Base-by-base conservation (phyloP, 345 rosid genomes). In the Eucalyptus globulus region DNA sequence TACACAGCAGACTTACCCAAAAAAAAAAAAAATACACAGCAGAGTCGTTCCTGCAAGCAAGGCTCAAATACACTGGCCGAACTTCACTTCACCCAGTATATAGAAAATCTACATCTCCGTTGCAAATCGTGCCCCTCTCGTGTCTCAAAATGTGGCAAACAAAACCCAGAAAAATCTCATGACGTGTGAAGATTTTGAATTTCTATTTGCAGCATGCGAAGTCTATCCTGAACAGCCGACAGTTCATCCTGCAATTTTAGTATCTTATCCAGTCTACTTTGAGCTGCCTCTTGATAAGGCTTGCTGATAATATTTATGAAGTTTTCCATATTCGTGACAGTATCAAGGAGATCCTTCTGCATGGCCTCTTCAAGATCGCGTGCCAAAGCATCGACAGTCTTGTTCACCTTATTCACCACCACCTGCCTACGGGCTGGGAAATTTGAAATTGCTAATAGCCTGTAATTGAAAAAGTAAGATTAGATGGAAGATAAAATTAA, bases 211-310 rank as follows among this genome's bases (percentile, higher is more conserved):
- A 98, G 91, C 47, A 88, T 89, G 87, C 90, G 91, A 81, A 95
- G 91, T 92, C 89, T 93, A 88, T 92, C 91, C 91, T 92, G 92
- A 37, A 92, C 93, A 37, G 88, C 91, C 56, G 95, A 94, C 47
- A 96, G 80, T 88, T 94, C 96, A 83, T 92, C 94, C 92, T 95
- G 95, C 69, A 93, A 89, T 88, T 88, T 88, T 86, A 93, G 31
- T 72, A 96, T 93, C 72, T 91, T 90, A 89, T 95, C 96, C 34
- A 95, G 93, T 93, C 96, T 94, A 85, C 85, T 88, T 90, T 93
- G 95, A 9, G 98, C 98, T 83, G 95, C 97, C 87, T 94, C 99
- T 93, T 88, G 96, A 89, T 95, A 96, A 27, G 99, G 98, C 91
- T 93, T 96, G 92, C 96, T 96, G 49, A 94, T 91, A 16, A 88